Evolutionary conservation across 1,139 yeast species (phyloP), one percentile per base, ranked within the genome.

Genomic region (Kodamaea alishanica): DNA sequence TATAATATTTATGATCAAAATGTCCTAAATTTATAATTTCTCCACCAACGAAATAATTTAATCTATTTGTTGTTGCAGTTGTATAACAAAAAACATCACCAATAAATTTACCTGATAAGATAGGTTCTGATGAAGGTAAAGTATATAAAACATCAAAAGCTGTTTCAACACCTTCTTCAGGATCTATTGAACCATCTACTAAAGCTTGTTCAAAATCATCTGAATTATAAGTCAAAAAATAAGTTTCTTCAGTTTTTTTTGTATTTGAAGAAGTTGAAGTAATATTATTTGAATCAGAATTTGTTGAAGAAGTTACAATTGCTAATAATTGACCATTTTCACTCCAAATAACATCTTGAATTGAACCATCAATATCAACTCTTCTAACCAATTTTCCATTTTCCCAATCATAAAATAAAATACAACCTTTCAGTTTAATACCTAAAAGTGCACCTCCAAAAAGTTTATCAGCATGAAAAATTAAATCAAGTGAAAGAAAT

Each of bases 11-110:
- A 60, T 83, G 88, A 60, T 92, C 96, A 56, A 86, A 90, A 67
- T 92, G 97, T 31, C 95, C 92, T 65, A 92, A 79, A 56, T 89
- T 92, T 61, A 88, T 87, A 12, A 85, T 82, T 57, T 89, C 89
- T 33, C 95, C 95, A 53, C 98, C 98, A 47, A 92, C 97, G 47
- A 88, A 79, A 62, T 92, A 94, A 65, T 90, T 92, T 57, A 94
- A 75, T 61, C 97, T 80, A 64, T 89, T 88, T 27, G 95, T 78
- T 20, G 82, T 55, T 1, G 95, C 83, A 12, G 77, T 71, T 10
- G 97, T 88, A 69, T 84, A 92, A 40, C 92, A 79, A 60, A 90
- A 90, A 32, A 94, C 97, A 67, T 92, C 97, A 50, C 98, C 98
- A 54, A 90, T 88, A 86, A 97, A 92, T 60, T 83, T 83, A 54